Conservation (phyloP, 176 grass and related monocot species). For the Canna indica region DNA sequence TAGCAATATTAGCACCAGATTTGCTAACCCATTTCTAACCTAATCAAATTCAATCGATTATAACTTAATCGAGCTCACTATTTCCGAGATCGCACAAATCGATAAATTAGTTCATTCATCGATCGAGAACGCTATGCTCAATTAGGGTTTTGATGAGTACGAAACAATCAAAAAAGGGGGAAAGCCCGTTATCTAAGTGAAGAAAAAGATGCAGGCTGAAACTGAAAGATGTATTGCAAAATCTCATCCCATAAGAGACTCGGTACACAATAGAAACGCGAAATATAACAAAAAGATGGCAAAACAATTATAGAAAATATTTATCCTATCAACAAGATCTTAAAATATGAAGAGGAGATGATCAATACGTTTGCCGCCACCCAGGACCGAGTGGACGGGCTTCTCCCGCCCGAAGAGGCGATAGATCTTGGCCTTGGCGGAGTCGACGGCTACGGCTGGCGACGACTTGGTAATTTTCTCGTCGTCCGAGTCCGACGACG, state of each 20-base stretch:
- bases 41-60: too few relatives aligned
- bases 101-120: not conserved
- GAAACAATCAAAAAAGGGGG: not conserved
- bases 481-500: conserved; percentile 68
- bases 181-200: not conserved
- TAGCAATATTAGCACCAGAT: conserved; percentile 8
- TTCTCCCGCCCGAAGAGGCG: conserved; percentile 56
- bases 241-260: not conserved
- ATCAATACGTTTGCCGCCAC: conserved; percentile 61
- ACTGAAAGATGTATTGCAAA: not conserved
- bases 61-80: too few relatives aligned
- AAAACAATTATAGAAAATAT: not conserved
- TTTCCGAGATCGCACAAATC: too few relatives aligned
- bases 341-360: not conserved
- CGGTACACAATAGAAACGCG: too few relatives aligned
- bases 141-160: not conserved
- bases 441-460: too few relatives aligned
- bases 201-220: not conserved
- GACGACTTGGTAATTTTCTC: conserved; percentile 36
- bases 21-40: too few relatives aligned
- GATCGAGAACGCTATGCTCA: not conserved
- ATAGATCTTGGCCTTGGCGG: conserved; percentile 25
- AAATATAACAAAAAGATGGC: not conserved
- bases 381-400: conserved; percentile 59
- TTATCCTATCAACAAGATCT: not conserved